Percentiles rank a stretch among this genome's conserved stretches.
Evolutionary conservation across 257 asterid genomes (phyloP).

Genomic region (Penstemon eatonii): DNA sequence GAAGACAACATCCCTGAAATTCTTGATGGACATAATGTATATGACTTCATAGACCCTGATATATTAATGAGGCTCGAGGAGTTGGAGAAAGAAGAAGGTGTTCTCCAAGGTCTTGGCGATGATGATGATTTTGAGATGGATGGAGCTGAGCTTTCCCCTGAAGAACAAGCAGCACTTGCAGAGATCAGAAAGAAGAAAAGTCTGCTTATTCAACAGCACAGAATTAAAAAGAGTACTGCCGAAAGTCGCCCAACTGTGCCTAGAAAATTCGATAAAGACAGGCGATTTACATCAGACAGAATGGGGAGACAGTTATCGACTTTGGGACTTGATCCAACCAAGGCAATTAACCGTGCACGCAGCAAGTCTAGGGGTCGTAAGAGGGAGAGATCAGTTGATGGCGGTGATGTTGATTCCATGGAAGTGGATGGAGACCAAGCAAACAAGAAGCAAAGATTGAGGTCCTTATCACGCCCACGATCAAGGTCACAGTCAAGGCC

Average conservation of each 20-base stretch:
- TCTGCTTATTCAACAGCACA: slow-evolving; percentile 73
- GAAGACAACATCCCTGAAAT: slow-evolving; percentile 84
- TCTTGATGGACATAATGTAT: slow-evolving; percentile 91
- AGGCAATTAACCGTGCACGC: slow-evolving; percentile 78
- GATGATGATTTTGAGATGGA: slow-evolving; percentile 86
- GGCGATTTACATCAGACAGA: slow-evolving; percentile 56
- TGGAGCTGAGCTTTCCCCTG: slow-evolving; percentile 73
- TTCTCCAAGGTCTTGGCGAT: slow-evolving; percentile 68
- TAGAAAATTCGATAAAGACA: slow-evolving; percentile 80
- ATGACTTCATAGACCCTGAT: slow-evolving; percentile 90
- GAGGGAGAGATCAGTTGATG: slow-evolving; percentile 71
- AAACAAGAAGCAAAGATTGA: slow-evolving; percentile 64
- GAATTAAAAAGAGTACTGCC: slow-evolving; percentile 83
- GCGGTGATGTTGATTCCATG: slow-evolving; percentile 51
- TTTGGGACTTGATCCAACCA: slow-evolving; percentile 74
- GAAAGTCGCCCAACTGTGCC: slow-evolving; percentile 87
- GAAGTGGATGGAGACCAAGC: slow-evolving; percentile 68
- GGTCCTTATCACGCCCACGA: slow-evolving; percentile 41
- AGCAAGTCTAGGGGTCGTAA: slow-evolving; percentile 87
- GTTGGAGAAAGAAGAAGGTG: slow-evolving; percentile 82
- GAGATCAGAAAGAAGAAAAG: slow-evolving; percentile 80
- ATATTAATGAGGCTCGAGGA: slow-evolving; percentile 84
- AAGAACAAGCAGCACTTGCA: slow-evolving; percentile 64
- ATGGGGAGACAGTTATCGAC: slow-evolving; percentile 83
- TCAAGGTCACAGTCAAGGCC: slow-evolving; percentile 67